These are phyloP conservation scores for Cystodermella granulosa DNA, from an alignment of 1,284 basidiomycete species.

Conservation along the genomic window DNA sequence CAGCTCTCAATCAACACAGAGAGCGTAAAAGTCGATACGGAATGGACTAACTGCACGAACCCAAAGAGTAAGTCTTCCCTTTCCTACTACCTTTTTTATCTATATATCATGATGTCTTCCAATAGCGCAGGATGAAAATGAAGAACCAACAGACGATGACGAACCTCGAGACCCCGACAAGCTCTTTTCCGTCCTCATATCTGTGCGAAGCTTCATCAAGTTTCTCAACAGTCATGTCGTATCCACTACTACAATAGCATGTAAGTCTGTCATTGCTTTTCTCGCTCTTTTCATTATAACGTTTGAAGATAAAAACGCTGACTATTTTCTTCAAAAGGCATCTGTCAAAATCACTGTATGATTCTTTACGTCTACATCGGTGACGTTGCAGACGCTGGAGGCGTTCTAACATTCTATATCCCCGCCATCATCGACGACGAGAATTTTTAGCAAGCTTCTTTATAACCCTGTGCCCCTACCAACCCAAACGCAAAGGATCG, in stretches of 20 bases:
- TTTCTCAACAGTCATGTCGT: constrained; percentile 81
- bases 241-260: constrained; percentile 82
- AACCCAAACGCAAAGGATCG: too few relatives aligned
- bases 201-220: constrained; percentile 73
- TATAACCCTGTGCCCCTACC: too few relatives aligned
- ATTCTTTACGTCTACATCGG: constrained; percentile 91
- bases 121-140: constrained; percentile 9
- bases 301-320: neutral
- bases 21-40: constrained; percentile 69
- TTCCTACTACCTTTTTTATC: neutral
- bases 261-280: constrained; percentile 41
- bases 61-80: constrained; percentile 53
- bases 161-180: constrained; percentile 47
- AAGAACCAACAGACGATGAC: constrained; percentile 32
- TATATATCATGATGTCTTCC: constrained; percentile 2
- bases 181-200: constrained; percentile 65
- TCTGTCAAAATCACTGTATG: constrained; percentile 80
- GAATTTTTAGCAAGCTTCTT: neutral
- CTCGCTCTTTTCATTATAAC: constrained; percentile 1
- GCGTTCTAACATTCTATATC: constrained; percentile 86
- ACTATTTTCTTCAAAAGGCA: too few relatives aligned
- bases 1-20: constrained; percentile 68
- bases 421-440: constrained; percentile 52
- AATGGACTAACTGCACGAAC: constrained; percentile 72
- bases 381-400: constrained; percentile 73